Percentiles rank a stretch among this genome's conserved stretches.
Conservation (phyloP, 768 basidiomycete genomes). For the Coprinopsis sp. region DNA sequence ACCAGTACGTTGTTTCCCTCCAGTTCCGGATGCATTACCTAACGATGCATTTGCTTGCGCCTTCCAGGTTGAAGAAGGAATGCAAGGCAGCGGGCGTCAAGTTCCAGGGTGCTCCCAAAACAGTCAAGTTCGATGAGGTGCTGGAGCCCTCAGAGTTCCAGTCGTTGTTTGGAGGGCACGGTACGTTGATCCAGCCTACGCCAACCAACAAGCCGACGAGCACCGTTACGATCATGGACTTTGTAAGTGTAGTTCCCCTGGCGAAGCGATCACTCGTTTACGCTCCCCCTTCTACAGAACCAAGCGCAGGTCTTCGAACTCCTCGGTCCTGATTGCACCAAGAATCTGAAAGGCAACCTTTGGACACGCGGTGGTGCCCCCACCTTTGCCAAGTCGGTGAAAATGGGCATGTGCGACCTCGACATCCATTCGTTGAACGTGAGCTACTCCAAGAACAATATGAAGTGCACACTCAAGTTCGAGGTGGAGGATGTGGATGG, state of each 20-base stretch:
- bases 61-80: constrained; percentile 33
- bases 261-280: not conserved
- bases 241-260: constrained; percentile 20
- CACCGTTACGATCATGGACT: constrained; percentile 36
- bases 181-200: constrained; percentile 33
- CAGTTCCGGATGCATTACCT: too few relatives aligned
- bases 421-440: constrained; percentile 27
- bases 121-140: constrained; percentile 36
- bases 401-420: constrained; percentile 30
- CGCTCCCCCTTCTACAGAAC: constrained; percentile 7
- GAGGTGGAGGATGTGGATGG: constrained; percentile 22
- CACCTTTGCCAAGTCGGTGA: constrained; percentile 31
- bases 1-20: constrained; percentile 28
- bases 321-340: too few relatives aligned
- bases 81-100: constrained; percentile 34
- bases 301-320: constrained; percentile 22
- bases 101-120: constrained; percentile 34
- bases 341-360: constrained; percentile 31
- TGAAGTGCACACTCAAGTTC: constrained; percentile 38
- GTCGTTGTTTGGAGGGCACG: constrained; percentile 29
- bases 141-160: constrained; percentile 32
- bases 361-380: constrained; percentile 24
- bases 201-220: constrained; percentile 36
- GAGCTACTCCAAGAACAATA: constrained; percentile 35
- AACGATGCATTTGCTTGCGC: not conserved